Evolutionary conservation across 1,139 yeast species (phyloP), one percentile per base, ranked within the genome.

Genomic region (Wickerhamomyces sp.): DNA sequence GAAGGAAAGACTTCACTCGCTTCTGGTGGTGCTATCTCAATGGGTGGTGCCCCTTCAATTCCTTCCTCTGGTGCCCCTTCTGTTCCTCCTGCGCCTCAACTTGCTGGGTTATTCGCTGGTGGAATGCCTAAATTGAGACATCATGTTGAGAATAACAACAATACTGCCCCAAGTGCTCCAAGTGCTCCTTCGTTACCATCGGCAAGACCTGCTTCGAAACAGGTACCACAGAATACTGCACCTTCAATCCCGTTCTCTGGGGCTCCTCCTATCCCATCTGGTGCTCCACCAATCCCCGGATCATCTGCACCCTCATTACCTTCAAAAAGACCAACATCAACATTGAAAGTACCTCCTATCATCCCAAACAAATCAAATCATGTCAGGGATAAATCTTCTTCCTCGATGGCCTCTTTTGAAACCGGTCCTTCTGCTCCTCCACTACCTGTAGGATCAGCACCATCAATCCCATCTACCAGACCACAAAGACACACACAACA

Each of bases 21-120:
- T 7, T 31, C 54, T 6, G 32, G 43, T 6, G 40, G 47, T 10
- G 37, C 59, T 18, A 18, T 18, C 23, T 29, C 53, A 9, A 33
- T 42, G 6, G 41, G 48, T 9, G 37, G 58, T 8, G 47, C 56
- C 1, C 50, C 55, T 1, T 33, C 62, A 2, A 42, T 43, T 6
- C 52, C 59, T 27, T 36, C 43, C 23, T 18, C 23, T 18, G 23
- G 23, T 0, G 55, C 59, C 3, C 62, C 66, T 3, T 59, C 68
- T 10, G 63, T 61, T 7, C 62, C 69, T 8, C 65, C 66, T 10
- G 73, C 65, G 10, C 76, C 76, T 1, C 70, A 71, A 48, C 65
- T 88, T 51, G 95, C 91, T 26, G 93, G 85, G 47, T 75, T 88
- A 14, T 81, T 88, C 63, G 94, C 96, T 9, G 90, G 88, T 10